Evolutionary conservation across 2,329 filamentous ascomycete genomes (phyloP).

Genomic region (Hypoxylon sp.): DNA sequence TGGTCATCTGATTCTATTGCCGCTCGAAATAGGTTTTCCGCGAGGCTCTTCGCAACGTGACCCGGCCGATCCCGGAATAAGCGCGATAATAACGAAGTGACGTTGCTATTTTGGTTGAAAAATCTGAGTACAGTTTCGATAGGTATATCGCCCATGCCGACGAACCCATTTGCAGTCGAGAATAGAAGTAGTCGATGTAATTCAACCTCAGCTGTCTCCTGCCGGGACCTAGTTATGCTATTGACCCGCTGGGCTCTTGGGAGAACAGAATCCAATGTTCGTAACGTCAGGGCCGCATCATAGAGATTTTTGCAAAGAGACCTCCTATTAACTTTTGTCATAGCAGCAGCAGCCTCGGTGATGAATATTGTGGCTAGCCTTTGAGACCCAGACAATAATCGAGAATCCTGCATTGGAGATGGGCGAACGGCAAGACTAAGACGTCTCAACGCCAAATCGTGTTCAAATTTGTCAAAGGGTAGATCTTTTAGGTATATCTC

Average conservation of each 20-base stretch:
- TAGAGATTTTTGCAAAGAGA: not conserved
- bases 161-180: slow-evolving; percentile 32
- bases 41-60: slow-evolving; percentile 20
- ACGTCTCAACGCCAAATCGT: not conserved
- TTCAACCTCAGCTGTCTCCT: slow-evolving; percentile 10
- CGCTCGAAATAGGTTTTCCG: slow-evolving; percentile 40
- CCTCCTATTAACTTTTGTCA: slow-evolving; percentile 6
- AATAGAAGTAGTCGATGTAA: slow-evolving; percentile 31
- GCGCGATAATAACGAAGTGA: slow-evolving; percentile 14
- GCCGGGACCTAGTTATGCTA: not conserved
- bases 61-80: slow-evolving; percentile 8
- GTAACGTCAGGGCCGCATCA: slow-evolving; percentile 5
- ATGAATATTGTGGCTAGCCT: slow-evolving; percentile 5
- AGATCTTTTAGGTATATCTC: slow-evolving; percentile 4
- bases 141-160: slow-evolving; percentile 25
- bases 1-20: slow-evolving; percentile 37
- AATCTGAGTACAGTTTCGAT: slow-evolving; percentile 14
- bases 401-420: slow-evolving; percentile 22
- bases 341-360: slow-evolving; percentile 7
- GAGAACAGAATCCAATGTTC: slow-evolving; percentile 14
- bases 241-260: not conserved
- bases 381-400: slow-evolving; percentile 7
- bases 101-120: slow-evolving; percentile 10
- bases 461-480: slow-evolving; percentile 30
- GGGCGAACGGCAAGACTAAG: slow-evolving; percentile 1